Conservation (phyloP, 306 rosid species). For the Vigna angularis region DNA sequence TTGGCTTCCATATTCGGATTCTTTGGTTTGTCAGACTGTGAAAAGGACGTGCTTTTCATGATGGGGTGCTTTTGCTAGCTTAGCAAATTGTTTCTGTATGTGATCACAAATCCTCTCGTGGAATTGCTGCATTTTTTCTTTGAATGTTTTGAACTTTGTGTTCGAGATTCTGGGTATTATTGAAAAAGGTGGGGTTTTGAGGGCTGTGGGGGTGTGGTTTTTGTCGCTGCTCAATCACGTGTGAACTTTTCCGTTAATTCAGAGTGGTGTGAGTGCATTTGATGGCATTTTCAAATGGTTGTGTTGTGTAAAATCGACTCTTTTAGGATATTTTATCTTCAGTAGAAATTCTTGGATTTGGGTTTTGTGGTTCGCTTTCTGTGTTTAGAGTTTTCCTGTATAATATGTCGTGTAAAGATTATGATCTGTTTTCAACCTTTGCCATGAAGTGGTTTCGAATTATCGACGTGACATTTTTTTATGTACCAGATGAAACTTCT, state of each 20-base stretch:
- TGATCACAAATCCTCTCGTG: neutral
- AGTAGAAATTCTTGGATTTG: constrained; percentile 8
- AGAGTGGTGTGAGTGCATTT: neutral
- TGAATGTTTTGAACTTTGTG: constrained; percentile 25
- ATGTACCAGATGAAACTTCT: constrained; percentile 8
- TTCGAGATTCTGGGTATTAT: constrained; percentile 12
- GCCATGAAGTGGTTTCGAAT: neutral
- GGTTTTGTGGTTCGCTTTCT: neutral
- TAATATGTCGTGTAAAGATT: neutral
- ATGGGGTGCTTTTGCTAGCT: constrained; percentile 36
- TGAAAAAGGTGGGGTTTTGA: constrained; percentile 27
- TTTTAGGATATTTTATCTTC: neutral
- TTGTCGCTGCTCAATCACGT: neutral
- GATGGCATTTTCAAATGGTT: neutral
- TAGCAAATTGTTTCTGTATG: constrained; percentile 28
- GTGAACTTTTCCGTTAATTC: constrained; percentile 19
- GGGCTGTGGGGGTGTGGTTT: neutral
- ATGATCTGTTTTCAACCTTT: constrained; percentile 23
- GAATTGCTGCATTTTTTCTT: neutral
- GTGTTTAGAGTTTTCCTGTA: neutral
- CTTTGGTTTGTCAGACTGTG: neutral
- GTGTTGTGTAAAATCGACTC: neutral
- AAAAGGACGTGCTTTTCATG: neutral
- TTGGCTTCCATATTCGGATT: constrained; percentile 17
- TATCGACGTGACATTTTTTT: neutral